Conservation (phyloP, 2,329 filamentous ascomycete genomes). For the Neonectria coccinea region DNA sequence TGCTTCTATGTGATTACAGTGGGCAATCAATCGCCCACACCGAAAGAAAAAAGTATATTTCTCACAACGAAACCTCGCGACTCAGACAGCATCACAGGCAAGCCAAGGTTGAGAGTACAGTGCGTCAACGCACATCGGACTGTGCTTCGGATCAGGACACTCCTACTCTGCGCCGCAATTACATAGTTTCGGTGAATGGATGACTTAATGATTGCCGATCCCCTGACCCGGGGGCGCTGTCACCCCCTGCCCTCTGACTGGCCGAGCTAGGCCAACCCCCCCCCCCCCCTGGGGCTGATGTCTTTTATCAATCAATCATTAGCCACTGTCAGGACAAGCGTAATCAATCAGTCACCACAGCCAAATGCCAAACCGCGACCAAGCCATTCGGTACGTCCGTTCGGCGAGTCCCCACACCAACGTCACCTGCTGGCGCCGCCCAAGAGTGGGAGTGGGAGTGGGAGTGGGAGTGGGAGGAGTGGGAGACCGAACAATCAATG, state of each 20-base stretch:
- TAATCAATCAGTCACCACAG: slow-evolving; percentile 27
- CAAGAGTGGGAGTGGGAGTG: background rate
- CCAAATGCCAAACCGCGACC: slow-evolving; percentile 25
- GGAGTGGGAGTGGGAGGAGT: slow-evolving; percentile 1
- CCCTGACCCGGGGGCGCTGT: slow-evolving; percentile 29
- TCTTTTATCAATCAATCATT: slow-evolving; percentile 43
- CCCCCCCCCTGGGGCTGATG: slow-evolving; percentile 4
- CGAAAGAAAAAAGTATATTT: background rate
- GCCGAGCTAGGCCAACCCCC: slow-evolving; percentile 12
- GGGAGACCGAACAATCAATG: slow-evolving; percentile 10
- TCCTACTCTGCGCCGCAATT: background rate
- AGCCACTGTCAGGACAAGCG: slow-evolving; percentile 16
- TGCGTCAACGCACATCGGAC: background rate
- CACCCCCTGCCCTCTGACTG: slow-evolving; percentile 22
- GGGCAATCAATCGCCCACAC: slow-evolving; percentile 20
- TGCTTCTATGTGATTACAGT: background rate
- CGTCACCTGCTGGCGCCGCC: slow-evolving; percentile 14
- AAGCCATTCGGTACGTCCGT: slow-evolving; percentile 23
- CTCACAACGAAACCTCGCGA: background rate
- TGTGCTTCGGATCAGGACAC: slow-evolving; percentile 15
- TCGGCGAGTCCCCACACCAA: slow-evolving; percentile 22
- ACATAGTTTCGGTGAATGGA: slow-evolving; percentile 16
- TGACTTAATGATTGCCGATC: slow-evolving; percentile 29
- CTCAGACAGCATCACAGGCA: background rate
- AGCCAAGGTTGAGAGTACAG: background rate